Percentiles rank a stretch among this genome's conserved stretches.
phyloP scores from a whole-genome alignment of 768 basidiomycete genomes.

The Mycena indigotica region DNA sequence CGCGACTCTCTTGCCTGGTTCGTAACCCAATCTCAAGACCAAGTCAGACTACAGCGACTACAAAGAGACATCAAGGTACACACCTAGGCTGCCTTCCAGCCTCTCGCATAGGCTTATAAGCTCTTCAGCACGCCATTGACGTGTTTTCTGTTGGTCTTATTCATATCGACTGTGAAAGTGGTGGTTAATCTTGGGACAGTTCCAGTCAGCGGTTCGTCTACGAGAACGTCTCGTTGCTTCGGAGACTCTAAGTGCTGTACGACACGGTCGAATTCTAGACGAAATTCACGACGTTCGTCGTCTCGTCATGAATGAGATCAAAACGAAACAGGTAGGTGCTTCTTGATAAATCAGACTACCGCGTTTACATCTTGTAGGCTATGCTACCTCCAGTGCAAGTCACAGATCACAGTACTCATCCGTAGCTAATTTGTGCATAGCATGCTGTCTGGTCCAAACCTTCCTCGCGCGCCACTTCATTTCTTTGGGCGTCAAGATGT shows the following conservation, averaged over 20 bases:
- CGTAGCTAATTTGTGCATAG: conserved; percentile 3
- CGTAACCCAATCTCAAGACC: conserved; percentile 20
- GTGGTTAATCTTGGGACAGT: too few species aligned
- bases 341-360: too few species aligned
- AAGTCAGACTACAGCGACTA: conserved; percentile 15
- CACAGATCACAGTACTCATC: too few species aligned
- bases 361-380: too few species aligned
- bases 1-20: conserved; percentile 20
- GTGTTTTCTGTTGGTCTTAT: conserved; percentile 19
- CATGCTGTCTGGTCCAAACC: conserved; percentile 13
- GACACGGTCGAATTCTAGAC: conserved; percentile 19
- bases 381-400: too few species aligned
- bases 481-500: conserved; percentile 19
- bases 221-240: conserved; percentile 12
- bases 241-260: conserved; percentile 14
- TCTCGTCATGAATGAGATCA: conserved; percentile 20
- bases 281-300: conserved; percentile 23
- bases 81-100: neutral
- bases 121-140: conserved; percentile 19
- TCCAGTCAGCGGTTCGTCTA: conserved; percentile 14
- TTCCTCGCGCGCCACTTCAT: conserved; percentile 18
- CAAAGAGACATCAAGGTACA: conserved; percentile 19
- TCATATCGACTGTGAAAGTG: neutral
- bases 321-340: conserved; percentile 20
- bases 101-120: neutral